phyloP scores from a whole-genome alignment of 257 asterid genomes.

The Oldenlandia corymbosa region DNA sequence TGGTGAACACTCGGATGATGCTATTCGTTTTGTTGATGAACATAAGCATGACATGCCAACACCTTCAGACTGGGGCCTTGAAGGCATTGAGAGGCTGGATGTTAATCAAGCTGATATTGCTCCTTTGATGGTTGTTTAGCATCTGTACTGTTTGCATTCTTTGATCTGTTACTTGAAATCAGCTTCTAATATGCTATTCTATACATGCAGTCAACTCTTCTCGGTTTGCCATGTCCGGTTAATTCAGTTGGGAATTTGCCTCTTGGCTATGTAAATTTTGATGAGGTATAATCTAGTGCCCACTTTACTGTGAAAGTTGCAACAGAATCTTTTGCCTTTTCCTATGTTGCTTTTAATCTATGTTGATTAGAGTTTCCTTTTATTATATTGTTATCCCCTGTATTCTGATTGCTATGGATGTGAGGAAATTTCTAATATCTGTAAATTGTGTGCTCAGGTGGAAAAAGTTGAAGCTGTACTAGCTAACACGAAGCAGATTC shows the following conservation, averaged over 20 bases:
- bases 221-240: slow-evolving; percentile 90
- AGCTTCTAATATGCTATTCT: slow-evolving; percentile 22
- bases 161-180: background rate
- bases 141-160: slow-evolving; percentile 9
- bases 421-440: slow-evolving; percentile 12
- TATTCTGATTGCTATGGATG: slow-evolving; percentile 14
- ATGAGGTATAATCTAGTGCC: slow-evolving; percentile 47
- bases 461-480: slow-evolving; percentile 89
- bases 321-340: background rate
- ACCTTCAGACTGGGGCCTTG: slow-evolving; percentile 92
- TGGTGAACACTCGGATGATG: slow-evolving; percentile 38
- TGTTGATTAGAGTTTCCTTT: background rate
- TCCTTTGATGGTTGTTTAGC: slow-evolving; percentile 72
- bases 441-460: slow-evolving; percentile 35
- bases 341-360: background rate
- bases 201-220: slow-evolving; percentile 77
- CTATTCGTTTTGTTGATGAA: slow-evolving; percentile 70
- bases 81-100: slow-evolving; percentile 81
- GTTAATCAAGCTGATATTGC: slow-evolving; percentile 99
- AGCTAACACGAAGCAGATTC: slow-evolving; percentile 87
- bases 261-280: slow-evolving; percentile 59
- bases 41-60: slow-evolving; percentile 80
- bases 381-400: background rate
- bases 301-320: background rate
- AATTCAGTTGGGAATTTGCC: slow-evolving; percentile 94